Base-by-base conservation (phyloP, 2,329 filamentous ascomycete species). In the Lithohypha guttulata region DNA sequence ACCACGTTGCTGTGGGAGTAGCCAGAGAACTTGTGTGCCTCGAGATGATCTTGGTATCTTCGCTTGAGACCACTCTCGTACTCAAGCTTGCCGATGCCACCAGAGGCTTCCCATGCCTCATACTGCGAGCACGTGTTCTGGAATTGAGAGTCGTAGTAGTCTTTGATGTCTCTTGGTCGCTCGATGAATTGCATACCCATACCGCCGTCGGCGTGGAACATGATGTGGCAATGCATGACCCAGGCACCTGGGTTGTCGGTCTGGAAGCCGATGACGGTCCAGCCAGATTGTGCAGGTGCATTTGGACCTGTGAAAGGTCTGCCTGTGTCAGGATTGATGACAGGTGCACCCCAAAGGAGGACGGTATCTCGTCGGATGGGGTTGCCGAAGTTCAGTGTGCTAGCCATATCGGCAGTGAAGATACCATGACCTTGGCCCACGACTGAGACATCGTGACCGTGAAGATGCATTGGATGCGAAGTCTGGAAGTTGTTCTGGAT, bases 151-250 rank as follows among this genome's bases (percentile, higher is more conserved):
- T 32, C 21, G 36, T 40, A 47, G 34, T 51, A 49, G 18, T 38
- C 20, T 3, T 11, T 9, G 31, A 49, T 49, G 13, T 37, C 36
- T n/a, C 18, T 26, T 1, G 48, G 48, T 20, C 38, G 43, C 39
- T 51, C 48, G 11, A 51, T 31, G 41, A 42, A 51, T 33, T 75
- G 68, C 26, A 75, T 55, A 13, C 61, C 64, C 26, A 84, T 65
- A n/a, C 81, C 81, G 2, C 75, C 75, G 1, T 70, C 62, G 42
- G 83, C 65, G 54, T 85, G 81, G 80, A 80, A 89, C 54, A 84
- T 80, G 38, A 87, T 79, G 55, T 89, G 83, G 59, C 82, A 87
- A 59, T 86, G 82, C 62, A 86, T 82, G 3, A 81, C 58, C 77
- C 77, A 82, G 15, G 81, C 64, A 25, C 73, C 62, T 1, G 62